Conservation (phyloP, 2,329 filamentous ascomycete genomes). For the Ceratocystiopsis minuta region DNA sequence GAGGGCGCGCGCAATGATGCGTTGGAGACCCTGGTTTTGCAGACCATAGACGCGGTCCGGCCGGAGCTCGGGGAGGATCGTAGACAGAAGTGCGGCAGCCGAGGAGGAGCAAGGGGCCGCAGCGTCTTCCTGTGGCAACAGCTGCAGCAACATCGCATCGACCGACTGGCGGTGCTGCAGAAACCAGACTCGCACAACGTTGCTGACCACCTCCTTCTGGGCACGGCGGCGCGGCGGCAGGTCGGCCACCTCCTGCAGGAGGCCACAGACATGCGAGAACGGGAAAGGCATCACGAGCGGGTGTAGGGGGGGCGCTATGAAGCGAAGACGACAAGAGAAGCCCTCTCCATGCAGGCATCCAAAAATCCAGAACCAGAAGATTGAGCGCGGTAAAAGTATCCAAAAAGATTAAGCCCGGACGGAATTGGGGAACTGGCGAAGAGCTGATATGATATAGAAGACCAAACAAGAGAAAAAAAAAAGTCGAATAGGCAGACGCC, state of each 20-base stretch:
- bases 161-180: conserved; percentile 29
- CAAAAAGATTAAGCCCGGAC: too few relatives aligned
- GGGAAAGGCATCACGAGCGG: conserved; percentile 36
- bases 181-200: conserved; percentile 50
- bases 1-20: conserved; percentile 50
- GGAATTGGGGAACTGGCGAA: too few relatives aligned
- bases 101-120: conserved; percentile 39
- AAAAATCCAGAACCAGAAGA: too few relatives aligned
- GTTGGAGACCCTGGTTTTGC: conserved; percentile 41
- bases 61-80: conserved; percentile 56
- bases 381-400: too few relatives aligned
- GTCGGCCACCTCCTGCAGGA: conserved; percentile 50
- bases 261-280: conserved; percentile 55
- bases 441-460: too few relatives aligned
- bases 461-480: too few relatives aligned
- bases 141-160: not conserved
- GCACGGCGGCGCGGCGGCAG: conserved; percentile 15
- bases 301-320: too few relatives aligned
- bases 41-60: conserved; percentile 64
- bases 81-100: conserved; percentile 44
- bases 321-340: too few relatives aligned
- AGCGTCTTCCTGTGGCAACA: not conserved
- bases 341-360: too few relatives aligned
- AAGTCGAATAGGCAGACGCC: too few relatives aligned
- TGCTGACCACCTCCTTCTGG: conserved; percentile 1